These are phyloP conservation scores for Passalora sequoiae DNA, from an alignment of 2,329 filamentous ascomycete species.

Conservation along the genomic window DNA sequence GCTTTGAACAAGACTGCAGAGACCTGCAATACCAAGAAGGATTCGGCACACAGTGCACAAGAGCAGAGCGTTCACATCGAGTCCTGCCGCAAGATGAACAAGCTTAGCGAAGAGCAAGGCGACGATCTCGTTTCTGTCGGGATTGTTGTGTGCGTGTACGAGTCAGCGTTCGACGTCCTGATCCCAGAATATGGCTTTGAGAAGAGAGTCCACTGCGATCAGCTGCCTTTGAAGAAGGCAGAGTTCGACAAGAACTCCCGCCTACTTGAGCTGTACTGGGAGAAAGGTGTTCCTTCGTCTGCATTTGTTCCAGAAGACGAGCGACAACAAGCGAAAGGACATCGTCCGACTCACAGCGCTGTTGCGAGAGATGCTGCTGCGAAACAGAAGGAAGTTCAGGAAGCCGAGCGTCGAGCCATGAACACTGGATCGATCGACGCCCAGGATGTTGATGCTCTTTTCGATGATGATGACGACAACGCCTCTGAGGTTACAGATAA, in stretches of 20 bases:
- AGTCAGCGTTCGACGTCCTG: slow-evolving; percentile 95
- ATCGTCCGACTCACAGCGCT: slow-evolving; percentile 48
- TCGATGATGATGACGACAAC: slow-evolving; percentile 70
- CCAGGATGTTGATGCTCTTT: slow-evolving; percentile 89
- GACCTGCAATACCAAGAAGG: slow-evolving; percentile 97
- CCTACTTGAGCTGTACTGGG: slow-evolving; percentile 95
- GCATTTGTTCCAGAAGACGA: slow-evolving; percentile 96
- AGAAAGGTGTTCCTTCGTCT: slow-evolving; percentile 96
- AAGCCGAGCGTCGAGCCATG: slow-evolving; percentile 86
- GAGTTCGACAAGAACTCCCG: slow-evolving; percentile 96
- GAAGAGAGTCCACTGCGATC: slow-evolving; percentile 98
- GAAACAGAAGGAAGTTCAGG: slow-evolving; percentile 78
- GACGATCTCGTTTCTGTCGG: slow-evolving; percentile 93
- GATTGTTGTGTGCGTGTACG: slow-evolving; percentile 94
- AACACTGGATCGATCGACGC: slow-evolving; percentile 92
- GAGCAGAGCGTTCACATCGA: slow-evolving; percentile 99
- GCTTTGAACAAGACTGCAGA: slow-evolving; percentile 86
- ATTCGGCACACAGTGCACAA: slow-evolving; percentile 93
- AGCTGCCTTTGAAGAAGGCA: slow-evolving; percentile 97
- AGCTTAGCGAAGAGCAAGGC: slow-evolving; percentile 76
- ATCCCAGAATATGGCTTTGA: slow-evolving; percentile 98
- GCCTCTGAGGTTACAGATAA: slow-evolving; percentile 84
- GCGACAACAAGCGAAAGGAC: slow-evolving; percentile 70
- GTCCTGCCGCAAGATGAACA: slow-evolving; percentile 92
- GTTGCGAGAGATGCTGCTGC: slow-evolving; percentile 77